Base-by-base conservation (phyloP, 2,329 filamentous ascomycete species). In the Blastomyces parvus region DNA sequence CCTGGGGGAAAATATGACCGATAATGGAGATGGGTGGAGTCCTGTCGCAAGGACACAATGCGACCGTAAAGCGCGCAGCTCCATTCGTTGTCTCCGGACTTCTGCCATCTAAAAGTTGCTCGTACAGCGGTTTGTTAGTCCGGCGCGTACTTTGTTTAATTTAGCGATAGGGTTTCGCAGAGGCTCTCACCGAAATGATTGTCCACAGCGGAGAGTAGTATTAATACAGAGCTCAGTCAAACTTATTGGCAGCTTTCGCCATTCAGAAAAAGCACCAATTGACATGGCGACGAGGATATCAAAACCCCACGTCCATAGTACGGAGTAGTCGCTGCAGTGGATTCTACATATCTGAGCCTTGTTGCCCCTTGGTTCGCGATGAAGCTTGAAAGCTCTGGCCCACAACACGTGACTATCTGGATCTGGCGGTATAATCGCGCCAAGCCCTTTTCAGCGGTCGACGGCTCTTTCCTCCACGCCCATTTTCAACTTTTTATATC, bases 151-250 rank as follows among this genome's bases (percentile, higher is more conserved):
- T 3, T 4, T 61, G 48, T 62, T 46, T 40, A n/a, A 48, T 64
- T 50, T 46, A 40, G 52, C 52, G 17, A 50, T 52, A n/a, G 59
- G 40, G 30, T 56, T 33, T 57, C 11, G 33, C 59, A 52, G 13
- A 19, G 55, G 40, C 53, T 67, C 67, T 64, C 75, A 85, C 84
- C 85, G 79, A 69, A 99, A 99, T 0, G 93, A 96, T 75, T 99
- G 94, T 3, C 94, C 94, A 74, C 94, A 99, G 66, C 93, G 87
- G 42, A 99, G 80, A 0, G 91, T 96, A 0, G 93, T 99, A 70
- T 96, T 91, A 68, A 99, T 91, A 74, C 91, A 97, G 3, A 99
- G 84, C 73, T 99, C 94, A 3, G 87, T 84, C 42, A 96, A 78
- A 65, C 82, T 89, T 50, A 97, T 80, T 30, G 94, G 91, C 68